Evolutionary conservation across 257 asterid genomes (phyloP).

Genomic region (Apocynum venetum): DNA sequence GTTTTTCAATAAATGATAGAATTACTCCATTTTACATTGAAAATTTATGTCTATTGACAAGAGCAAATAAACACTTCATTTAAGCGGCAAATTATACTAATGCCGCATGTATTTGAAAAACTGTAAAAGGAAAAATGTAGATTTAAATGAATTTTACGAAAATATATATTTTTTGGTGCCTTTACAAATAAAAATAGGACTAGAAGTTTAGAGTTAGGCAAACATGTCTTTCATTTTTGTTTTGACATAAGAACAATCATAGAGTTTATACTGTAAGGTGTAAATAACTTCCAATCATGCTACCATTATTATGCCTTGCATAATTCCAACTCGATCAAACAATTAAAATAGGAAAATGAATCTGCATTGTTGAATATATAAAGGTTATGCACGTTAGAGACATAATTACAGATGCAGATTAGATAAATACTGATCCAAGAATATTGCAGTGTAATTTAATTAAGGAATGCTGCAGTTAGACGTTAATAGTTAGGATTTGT

Average conservation of each 20-base stretch:
- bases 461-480: not conserved
- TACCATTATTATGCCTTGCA: not conserved
- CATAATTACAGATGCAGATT: conserved; percentile 6
- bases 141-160: no score
- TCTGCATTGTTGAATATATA: not conserved
- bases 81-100: no score
- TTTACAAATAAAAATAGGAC: no score
- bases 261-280: not conserved
- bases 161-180: no score
- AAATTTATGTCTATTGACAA: no score
- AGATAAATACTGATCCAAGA: not conserved
- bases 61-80: no score
- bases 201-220: not conserved
- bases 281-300: not conserved
- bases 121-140: no score
- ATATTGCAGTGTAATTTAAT: not conserved
- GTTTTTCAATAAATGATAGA: no score
- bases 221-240: not conserved
- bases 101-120: no score
- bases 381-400: conserved; percentile 16
- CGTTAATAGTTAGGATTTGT: not conserved
- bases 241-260: not conserved
- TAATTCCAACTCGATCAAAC: not conserved
- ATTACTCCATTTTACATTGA: no score
- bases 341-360: not conserved